These are phyloP conservation scores for Mycena crocata DNA, from an alignment of 768 basidiomycete genomes.

Conservation along the genomic window DNA sequence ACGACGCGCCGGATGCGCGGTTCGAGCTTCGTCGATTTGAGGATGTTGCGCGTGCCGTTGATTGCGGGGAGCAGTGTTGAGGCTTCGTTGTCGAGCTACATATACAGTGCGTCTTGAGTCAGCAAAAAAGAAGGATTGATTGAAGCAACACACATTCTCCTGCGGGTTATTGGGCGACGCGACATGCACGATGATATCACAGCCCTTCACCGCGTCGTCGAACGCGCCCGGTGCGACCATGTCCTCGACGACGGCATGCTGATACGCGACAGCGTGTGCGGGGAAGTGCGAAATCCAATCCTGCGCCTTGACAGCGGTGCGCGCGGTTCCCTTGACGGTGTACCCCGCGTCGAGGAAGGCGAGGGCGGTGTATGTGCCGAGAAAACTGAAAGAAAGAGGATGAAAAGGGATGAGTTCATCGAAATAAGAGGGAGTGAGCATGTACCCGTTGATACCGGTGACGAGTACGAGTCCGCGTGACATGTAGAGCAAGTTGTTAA, in stretches of 20 bases:
- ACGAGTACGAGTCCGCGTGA: conserved; percentile 22
- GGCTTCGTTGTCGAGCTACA: conserved; percentile 12
- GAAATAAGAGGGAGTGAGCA: not conserved
- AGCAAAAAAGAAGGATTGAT: not conserved
- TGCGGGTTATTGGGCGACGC: conserved; percentile 30
- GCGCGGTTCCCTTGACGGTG: conserved; percentile 51
- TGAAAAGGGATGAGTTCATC: not conserved
- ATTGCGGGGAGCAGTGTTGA: conserved; percentile 25
- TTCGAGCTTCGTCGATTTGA: conserved; percentile 49
- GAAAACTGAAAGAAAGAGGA: conserved; percentile 35
- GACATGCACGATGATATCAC: conserved; percentile 53
- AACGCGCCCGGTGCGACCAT: conserved; percentile 51
- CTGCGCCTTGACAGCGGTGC: conserved; percentile 53
- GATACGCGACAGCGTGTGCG: conserved; percentile 43
- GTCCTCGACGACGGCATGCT: conserved; percentile 57
- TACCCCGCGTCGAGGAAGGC: conserved; percentile 50
- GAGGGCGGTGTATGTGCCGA: conserved; percentile 45
- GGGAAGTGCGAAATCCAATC: conserved; percentile 50
- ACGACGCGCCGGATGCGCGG: conserved; percentile 57
- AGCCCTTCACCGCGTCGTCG: conserved; percentile 58
- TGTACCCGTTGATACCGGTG: conserved; percentile 28
- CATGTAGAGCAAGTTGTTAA: too few relatives aligned
- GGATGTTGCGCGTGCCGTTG: conserved; percentile 43
- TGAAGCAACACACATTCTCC: conserved; percentile 31
- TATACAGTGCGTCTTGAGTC: not conserved